phyloP scores from a whole-genome alignment of 2,329 filamentous ascomycete species.

The Cytospora piceae region DNA sequence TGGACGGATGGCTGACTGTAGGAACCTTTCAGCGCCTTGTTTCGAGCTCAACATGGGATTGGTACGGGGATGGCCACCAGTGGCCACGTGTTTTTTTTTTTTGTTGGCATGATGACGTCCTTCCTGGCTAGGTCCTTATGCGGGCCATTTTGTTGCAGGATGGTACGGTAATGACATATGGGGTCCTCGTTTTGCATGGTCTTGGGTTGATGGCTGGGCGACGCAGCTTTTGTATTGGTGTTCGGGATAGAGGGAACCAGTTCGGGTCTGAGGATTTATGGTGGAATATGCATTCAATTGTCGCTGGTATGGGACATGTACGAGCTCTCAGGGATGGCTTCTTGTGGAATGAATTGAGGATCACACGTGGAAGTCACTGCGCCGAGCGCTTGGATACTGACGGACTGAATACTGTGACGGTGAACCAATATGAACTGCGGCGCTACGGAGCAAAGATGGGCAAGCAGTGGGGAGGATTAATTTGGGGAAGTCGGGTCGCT shows the following conservation, averaged over 20 bases:
- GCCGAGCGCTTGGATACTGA: background rate
- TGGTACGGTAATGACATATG: background rate
- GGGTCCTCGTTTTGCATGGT: background rate
- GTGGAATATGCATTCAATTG: background rate
- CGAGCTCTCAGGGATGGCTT: background rate
- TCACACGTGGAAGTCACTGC: background rate
- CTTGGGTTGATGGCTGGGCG: background rate
- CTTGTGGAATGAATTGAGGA: slow-evolving; percentile 2
- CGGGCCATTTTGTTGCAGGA: background rate
- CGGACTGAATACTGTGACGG: background rate
- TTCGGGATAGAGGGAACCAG: background rate
- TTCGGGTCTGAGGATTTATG: background rate
- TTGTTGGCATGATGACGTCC: background rate
- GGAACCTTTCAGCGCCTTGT: slow-evolving; percentile 20
- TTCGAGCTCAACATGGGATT: background rate
- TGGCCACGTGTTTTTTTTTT: background rate
- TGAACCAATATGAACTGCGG: background rate
- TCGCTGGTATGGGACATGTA: background rate
- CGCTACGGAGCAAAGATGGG: background rate
- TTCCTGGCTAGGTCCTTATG: background rate
- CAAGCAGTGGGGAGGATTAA: background rate
- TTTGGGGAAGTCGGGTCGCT: background rate
- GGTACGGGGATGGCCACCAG: background rate
- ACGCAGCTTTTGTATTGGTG: background rate
- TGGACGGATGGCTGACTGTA: slow-evolving; percentile 27